phyloP scores from a whole-genome alignment of 768 basidiomycete genomes.

The Fibroporia radiculosa region DNA sequence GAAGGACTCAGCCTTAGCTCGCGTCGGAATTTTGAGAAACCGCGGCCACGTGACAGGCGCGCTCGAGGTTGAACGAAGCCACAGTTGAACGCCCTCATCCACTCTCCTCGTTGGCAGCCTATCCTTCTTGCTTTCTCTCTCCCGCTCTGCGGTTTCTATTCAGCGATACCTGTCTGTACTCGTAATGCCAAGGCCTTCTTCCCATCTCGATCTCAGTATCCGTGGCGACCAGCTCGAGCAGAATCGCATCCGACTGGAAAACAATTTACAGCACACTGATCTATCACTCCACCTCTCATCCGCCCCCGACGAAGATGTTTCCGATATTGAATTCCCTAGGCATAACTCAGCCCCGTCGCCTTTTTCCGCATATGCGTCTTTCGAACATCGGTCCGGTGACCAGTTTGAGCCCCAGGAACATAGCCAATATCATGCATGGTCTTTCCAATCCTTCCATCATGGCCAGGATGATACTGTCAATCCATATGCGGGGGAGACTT shows the following conservation, averaged over 20 bases:
- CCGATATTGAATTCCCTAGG: conserved; percentile 63
- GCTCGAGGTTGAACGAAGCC: conserved; percentile 14
- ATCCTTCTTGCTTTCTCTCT: neutral
- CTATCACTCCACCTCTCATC: conserved; percentile 66
- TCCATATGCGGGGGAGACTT: conserved; percentile 56
- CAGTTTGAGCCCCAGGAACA: conserved; percentile 46
- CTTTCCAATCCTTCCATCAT: conserved; percentile 38
- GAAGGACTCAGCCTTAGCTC: no score
- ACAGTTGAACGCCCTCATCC: neutral
- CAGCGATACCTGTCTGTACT: conserved; percentile 12
- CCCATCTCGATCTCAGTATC: conserved; percentile 43
- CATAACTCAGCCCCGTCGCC: conserved; percentile 53
- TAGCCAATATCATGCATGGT: conserved; percentile 28
- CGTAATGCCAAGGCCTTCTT: conserved; percentile 13
- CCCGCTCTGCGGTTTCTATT: neutral
- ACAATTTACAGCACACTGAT: conserved; percentile 68
- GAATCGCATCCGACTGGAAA: conserved; percentile 69
- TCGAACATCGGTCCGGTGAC: conserved; percentile 49
- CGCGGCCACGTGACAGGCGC: conserved; percentile 15
- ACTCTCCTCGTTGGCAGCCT: neutral
- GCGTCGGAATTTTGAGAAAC: no score
- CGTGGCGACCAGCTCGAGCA: conserved; percentile 69
- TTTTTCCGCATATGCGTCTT: conserved; percentile 53
- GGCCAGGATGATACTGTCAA: conserved; percentile 61
- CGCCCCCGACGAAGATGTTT: conserved; percentile 31